Conservation (phyloP, 176 grass and related monocot species). For the Triticum aestivum region DNA sequence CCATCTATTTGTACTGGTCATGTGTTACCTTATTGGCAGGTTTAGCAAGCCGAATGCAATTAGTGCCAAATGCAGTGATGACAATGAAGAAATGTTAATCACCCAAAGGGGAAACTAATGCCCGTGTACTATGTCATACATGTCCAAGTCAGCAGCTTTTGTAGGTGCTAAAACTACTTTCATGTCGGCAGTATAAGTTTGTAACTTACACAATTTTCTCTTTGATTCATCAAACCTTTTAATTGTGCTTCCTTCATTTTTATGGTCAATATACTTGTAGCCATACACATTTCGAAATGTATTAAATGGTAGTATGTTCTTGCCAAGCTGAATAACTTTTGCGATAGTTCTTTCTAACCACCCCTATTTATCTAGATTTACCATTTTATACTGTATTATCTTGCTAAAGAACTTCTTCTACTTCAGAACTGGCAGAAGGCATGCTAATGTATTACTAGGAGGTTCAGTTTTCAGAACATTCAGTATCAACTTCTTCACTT, state of each 20-base stretch:
- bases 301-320: not conserved
- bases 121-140: not conserved
- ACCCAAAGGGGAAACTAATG: not conserved
- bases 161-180: conserved; percentile 2
- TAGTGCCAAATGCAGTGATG: not conserved
- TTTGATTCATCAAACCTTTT: not conserved
- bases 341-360: conserved; percentile 4
- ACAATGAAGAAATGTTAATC: not conserved
- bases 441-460: conserved; percentile 74
- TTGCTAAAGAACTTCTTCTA: conserved; percentile 39
- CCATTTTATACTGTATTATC: not conserved
- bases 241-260: conserved; percentile 6
- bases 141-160: conserved; percentile 4
- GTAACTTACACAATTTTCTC: conserved; percentile 10
- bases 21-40: conserved; percentile 4
- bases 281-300: not conserved
- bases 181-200: not conserved
- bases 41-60: not conserved
- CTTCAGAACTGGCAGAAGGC: conserved; percentile 71
- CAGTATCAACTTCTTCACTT: conserved; percentile 97
- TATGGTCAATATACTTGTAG: not conserved
- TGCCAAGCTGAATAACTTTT: not conserved
- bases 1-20: not conserved
- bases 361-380: not conserved
- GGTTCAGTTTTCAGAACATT: conserved; percentile 79